phyloP scores from a whole-genome alignment of 306 rosid species.

The Pachyrhizus erosus region DNA sequence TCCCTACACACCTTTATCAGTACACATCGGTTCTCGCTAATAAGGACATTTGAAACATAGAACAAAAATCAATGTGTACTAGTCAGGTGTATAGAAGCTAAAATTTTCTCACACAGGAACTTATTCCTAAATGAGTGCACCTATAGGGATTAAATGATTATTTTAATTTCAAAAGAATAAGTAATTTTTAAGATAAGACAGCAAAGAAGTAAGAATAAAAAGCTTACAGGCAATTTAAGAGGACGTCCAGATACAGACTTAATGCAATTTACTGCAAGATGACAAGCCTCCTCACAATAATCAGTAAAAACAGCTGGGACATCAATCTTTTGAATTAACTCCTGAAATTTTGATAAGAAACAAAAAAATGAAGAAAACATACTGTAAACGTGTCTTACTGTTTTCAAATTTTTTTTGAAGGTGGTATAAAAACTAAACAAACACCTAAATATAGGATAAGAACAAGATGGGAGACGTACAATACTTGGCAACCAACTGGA shows the following conservation, averaged over 20 bases:
- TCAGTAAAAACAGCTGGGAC: slow-evolving; percentile 78
- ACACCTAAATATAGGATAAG: slow-evolving; percentile 6
- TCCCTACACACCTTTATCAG: neutral
- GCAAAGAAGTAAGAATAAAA: neutral
- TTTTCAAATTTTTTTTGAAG: neutral
- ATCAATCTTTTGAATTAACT: slow-evolving; percentile 60
- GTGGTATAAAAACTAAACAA: neutral
- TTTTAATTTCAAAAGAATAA: neutral
- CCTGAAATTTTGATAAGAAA: slow-evolving; percentile 55
- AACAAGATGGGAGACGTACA: slow-evolving; percentile 54
- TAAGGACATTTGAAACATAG: neutral
- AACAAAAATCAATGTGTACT: neutral
- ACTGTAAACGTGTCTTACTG: neutral
- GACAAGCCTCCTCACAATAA: slow-evolving; percentile 96
- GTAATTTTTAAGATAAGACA: slow-evolving; percentile 6
- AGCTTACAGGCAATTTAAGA: slow-evolving; percentile 67
- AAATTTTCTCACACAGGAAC: neutral
- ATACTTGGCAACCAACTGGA: slow-evolving; percentile 89
- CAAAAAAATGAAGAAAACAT: slow-evolving; percentile 18
- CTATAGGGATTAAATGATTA: neutral
- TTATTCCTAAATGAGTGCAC: neutral
- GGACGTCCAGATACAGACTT: slow-evolving; percentile 58
- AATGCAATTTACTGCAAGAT: slow-evolving; percentile 82
- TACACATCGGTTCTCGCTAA: neutral
- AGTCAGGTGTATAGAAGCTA: neutral